Base-by-base conservation (phyloP, 1,139 yeast species). In the Taphrina pruni region DNA sequence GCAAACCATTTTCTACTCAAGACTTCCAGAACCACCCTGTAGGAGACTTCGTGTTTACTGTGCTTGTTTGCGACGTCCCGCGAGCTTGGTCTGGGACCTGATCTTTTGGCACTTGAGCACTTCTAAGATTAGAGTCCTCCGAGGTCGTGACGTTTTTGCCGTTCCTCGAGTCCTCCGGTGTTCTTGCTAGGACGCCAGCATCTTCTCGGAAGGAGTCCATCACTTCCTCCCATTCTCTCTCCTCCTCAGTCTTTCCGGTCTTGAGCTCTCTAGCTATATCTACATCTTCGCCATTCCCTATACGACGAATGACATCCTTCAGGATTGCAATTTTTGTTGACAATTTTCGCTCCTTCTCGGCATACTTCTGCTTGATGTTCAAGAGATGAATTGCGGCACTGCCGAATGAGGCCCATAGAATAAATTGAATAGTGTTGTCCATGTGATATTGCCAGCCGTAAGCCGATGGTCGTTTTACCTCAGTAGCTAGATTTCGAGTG, bases 321-420 rank as follows among this genome's bases (percentile, higher is more conserved):
- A 64, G 55, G 3, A 64, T n/a, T 26, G 61, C 67, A 38, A 64
- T 64, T 51, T 64, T 64, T 3, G 61, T 64, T 21, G 60, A 56
- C n/a, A 64, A 41, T 38, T 51, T 48, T 56, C 67, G 48, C 36
- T 64, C 67, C 35, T 45, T 54, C 20, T 64, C 67, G 7, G 60
- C 36, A 38, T 64, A 64, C 38, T 56, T 57, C 48, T 64, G 67
- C 56, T 64, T 64, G 55, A 64, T 55, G 50, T 64, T 64, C 50
- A 64, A 32, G 48, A 64, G 67, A 48, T 64, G 67, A 14, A 64
- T 64, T 26, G 67, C 67, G 5, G 61, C 67, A 21, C 61, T 54
- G 46, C 67, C 67, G 38, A 64, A 64, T 26, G 61, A 32, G 8
- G 67, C 67, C 67, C 67, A 64, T n/a, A 64, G 61, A 26, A 64